These are phyloP conservation scores for Hygrocybe punicea DNA, from an alignment of 768 basidiomycete species.

Conservation along the genomic window DNA sequence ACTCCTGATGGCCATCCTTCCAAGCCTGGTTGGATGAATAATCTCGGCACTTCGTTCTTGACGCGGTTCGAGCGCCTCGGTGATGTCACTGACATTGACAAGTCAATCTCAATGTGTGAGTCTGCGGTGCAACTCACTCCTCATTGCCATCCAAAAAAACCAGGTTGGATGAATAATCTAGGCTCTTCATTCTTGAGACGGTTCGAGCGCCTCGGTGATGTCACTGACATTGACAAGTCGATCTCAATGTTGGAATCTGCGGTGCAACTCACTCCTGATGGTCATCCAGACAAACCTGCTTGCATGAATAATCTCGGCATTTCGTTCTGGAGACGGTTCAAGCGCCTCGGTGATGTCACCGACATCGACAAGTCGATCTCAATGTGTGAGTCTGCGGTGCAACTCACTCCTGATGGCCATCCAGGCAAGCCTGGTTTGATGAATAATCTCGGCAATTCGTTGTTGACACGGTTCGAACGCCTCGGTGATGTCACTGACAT, in stretches of 20 bases:
- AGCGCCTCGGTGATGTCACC: conserved; percentile 1
- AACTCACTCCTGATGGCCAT: too few species aligned
- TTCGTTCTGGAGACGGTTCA: conserved; percentile 16
- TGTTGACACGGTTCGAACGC: too few species aligned
- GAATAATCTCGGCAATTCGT: too few species aligned
- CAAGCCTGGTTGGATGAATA: not conserved
- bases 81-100: not conserved
- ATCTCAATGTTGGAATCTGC: not conserved
- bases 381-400: too few species aligned
- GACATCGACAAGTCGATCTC: conserved; percentile 11
- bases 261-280: not conserved
- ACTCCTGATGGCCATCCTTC: not conserved
- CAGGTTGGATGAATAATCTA: not conserved
- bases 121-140: not conserved
- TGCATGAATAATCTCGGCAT: conserved; percentile 10
- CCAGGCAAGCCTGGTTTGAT: too few species aligned
- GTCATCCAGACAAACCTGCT: not conserved
- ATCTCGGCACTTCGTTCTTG: not conserved
- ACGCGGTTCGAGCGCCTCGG: not conserved
- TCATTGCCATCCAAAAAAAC: not conserved
- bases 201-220: not conserved
- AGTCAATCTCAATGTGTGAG: not conserved
- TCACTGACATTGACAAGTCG: not conserved
- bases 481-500: too few species aligned
- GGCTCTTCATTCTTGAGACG: not conserved